These are phyloP conservation scores for Colletotrichum sp. DNA, from an alignment of 2,329 filamentous ascomycete species.

Conservation along the genomic window DNA sequence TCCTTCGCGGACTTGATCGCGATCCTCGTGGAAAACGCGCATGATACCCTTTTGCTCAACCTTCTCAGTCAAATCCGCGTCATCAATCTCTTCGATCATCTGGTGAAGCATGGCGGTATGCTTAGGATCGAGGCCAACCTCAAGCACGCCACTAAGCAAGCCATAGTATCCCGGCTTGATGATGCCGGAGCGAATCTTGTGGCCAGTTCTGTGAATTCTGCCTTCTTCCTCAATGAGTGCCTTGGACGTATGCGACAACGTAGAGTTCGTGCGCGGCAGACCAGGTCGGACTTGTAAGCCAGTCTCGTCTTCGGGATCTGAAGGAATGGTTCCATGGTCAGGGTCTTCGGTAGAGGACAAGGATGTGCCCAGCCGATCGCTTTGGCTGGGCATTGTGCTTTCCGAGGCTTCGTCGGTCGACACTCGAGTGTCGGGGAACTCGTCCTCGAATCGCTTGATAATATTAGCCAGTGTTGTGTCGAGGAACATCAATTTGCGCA, in stretches of 20 bases:
- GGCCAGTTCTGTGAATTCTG: conserved; percentile 57
- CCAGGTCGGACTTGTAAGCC: conserved; percentile 44
- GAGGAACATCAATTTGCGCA: conserved; percentile 85
- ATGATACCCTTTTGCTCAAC: conserved; percentile 64
- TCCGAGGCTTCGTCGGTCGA: conserved; percentile 31
- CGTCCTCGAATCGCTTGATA: conserved; percentile 94
- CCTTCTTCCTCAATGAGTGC: conserved; percentile 62
- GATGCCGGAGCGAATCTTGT: conserved; percentile 59
- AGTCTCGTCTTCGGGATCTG: conserved; percentile 55
- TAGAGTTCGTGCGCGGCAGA: conserved; percentile 57
- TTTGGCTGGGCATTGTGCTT: conserved; percentile 26
- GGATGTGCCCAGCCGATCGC: conserved; percentile 29
- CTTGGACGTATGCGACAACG: conserved; percentile 53
- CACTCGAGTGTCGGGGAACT: conserved; percentile 86
- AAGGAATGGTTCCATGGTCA: conserved; percentile 40
- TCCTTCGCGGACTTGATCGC: conserved; percentile 50
- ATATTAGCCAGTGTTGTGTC: conserved; percentile 88
- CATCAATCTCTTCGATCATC: conserved; percentile 66
- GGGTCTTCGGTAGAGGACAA: conserved; percentile 36
- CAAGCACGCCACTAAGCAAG: conserved; percentile 51
- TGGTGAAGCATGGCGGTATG: conserved; percentile 60
- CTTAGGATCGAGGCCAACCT: conserved; percentile 54
- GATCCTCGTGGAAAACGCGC: conserved; percentile 63
- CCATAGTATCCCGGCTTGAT: conserved; percentile 57
- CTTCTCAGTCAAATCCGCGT: conserved; percentile 59